Evolutionary conservation across 169 alveolate species (phyloP), one percentile per base, ranked within the genome.

Genomic region (Cryptosporidium meleagridis): DNA sequence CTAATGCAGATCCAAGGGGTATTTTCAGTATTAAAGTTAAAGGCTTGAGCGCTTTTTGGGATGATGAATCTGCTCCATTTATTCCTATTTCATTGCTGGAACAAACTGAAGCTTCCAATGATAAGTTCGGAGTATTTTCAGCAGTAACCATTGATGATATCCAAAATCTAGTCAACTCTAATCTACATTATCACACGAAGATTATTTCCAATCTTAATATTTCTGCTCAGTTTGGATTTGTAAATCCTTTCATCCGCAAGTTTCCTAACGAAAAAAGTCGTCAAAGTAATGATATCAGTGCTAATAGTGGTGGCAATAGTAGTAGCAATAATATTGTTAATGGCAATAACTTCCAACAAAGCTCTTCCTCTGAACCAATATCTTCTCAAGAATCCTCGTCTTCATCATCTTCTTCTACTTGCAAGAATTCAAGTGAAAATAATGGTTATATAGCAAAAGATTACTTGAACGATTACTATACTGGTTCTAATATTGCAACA

Each of bases 31-130:
- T 80, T 31, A 80, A 80, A 37, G 29, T 80, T 16, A 80, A 65
- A 48, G 75, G 68, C 9, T 39, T 59, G 16, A 41, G 75, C 44
- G 80, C 62, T 12, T 80, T 61, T 62, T 80, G 89, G 89, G 89
- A 80, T 65, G 89, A 80, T 51, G 89, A 80, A 21, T 80, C 89
- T 16, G 89, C 89, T 62, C 89, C 89, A 16, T 80, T 80, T 51
- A 80, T 80, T 29, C 89, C 89, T 9, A 39, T 80, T 16, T 80
- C 89, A 41, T 80, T 80, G 44, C 29, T 80, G 9, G 89, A 80
- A n/a, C 80, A 80, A 26, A 80, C 89, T 26, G 89, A 80, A 31
- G 68, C 67, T 14, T 80, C 89, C 1, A 65, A 62, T 62, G 75
- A 62, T 33, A 80, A 80, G 16, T 80, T 41, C 62, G 89, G 89